Evolutionary conservation across 176 grass and related monocot genomes (phyloP), one percentile per base, ranked within the genome.

Genomic region (Tillandsia fasciculata): DNA sequence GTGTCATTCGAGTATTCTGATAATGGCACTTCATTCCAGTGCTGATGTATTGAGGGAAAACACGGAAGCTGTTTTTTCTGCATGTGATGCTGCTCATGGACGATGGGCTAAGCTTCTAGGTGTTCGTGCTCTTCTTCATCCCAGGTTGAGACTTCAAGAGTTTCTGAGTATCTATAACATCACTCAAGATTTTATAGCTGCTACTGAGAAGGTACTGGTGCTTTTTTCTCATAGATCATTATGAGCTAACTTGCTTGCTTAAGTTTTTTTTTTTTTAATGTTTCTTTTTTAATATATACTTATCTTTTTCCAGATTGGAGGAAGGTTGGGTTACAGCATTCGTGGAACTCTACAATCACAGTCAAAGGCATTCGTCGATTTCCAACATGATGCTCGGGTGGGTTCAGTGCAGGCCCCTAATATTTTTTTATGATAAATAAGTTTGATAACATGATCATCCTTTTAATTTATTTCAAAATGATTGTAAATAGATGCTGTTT

Each of bases 11-110:
- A 23, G 17, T 61, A 20, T 61, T 61, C 56, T 57, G 15, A 61
- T 18, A 10, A 51, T 72, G 66, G 13, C 53, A 65, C 74, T 81
- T 85, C 66, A 42, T 58, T 78, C 70, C 87, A 99, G 94, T 70
- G 90, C 84, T 72, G 94, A 99, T 68, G 94, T 99, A 24, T 83
- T 99, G 84, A 82, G 94, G 71, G 94, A 99, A 90, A 99, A 90
- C 68, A 73, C 94, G 66, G 94, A 99, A 83, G 90, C 94, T 74
- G 82, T 99, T 75, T 99, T 87, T 70, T 79, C 90, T 49, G 84
- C 90, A 20, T 93, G 87, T 72, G 94, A 99, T 86, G 94, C 94
- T 79, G 94, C 94, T 26, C 94, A 99, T 88, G 86, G 87, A 76
- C 80, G 94, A 24, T 99, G 94, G 94, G 89, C 89, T 70, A 99